phyloP scores from a whole-genome alignment of 805 yeast species.

The Yamadazyma endophytica region DNA sequence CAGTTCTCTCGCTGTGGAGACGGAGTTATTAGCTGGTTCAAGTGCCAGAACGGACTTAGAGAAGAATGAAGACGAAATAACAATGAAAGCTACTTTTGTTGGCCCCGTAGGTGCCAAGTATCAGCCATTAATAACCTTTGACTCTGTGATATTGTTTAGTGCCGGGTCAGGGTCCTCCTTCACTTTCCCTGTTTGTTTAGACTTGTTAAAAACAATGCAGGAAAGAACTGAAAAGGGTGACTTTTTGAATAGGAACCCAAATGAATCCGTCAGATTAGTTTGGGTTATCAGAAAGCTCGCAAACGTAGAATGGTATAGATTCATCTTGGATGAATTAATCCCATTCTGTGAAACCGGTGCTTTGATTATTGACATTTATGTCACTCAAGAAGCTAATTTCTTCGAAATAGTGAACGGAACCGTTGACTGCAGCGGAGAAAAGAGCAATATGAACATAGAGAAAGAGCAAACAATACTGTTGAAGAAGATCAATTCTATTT shows the following conservation, averaged over 20 bases:
- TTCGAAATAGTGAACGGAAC: slow-evolving; percentile 1
- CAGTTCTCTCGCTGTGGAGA: slow-evolving; percentile 7
- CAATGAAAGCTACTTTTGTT: slow-evolving; percentile 32
- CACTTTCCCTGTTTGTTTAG: slow-evolving; percentile 42
- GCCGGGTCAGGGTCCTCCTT: slow-evolving; percentile 48
- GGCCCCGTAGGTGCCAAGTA: slow-evolving; percentile 47
- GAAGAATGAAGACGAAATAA: slow-evolving; percentile 7
- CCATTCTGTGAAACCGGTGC: slow-evolving; percentile 19
- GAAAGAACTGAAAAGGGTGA: slow-evolving; percentile 23
- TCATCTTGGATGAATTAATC: slow-evolving; percentile 25
- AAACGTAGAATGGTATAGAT: slow-evolving; percentile 34
- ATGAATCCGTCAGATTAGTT: slow-evolving; percentile 22
- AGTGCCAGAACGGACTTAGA: slow-evolving; percentile 1
- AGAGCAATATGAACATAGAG: slow-evolving; percentile 1
- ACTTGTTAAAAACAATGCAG: slow-evolving; percentile 27
- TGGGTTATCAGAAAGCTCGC: slow-evolving; percentile 26
- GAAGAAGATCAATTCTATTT: background rate
- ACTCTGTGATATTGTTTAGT: slow-evolving; percentile 31
- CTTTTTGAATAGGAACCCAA: slow-evolving; percentile 27
- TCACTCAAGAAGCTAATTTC: slow-evolving; percentile 14
- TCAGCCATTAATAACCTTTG: slow-evolving; percentile 41
- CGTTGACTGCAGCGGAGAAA: background rate
- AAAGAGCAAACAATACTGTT: background rate
- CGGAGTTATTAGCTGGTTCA: slow-evolving; percentile 7
- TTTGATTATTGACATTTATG: slow-evolving; percentile 21